A percentile compares a stretch with the other conserved stretches of the same genome.
Evolutionary conservation across 768 basidiomycete genomes (phyloP).

Genomic region (Mycena vulgaris): DNA sequence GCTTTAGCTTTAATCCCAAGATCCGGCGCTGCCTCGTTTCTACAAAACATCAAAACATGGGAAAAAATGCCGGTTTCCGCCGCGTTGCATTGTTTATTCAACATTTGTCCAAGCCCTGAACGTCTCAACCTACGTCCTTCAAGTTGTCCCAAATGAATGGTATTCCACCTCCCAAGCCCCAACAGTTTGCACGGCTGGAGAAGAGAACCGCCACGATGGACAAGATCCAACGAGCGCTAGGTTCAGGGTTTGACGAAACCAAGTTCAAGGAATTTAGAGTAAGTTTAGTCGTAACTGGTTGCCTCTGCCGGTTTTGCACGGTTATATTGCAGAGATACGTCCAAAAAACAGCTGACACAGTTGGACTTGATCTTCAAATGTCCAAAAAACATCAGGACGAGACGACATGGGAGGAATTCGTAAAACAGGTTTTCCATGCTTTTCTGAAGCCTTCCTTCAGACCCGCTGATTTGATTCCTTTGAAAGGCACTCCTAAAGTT

Average conservation of each 20-base stretch:
- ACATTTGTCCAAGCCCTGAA: too few species aligned
- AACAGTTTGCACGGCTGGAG: too few species aligned
- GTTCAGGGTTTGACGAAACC: not conserved
- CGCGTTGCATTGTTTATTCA: too few species aligned
- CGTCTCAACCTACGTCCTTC: too few species aligned
- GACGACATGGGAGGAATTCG: not conserved
- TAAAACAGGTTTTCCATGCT: not conserved
- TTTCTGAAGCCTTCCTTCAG: not conserved
- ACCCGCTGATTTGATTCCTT: not conserved
- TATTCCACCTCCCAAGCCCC: not conserved
- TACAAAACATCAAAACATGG: too few species aligned
- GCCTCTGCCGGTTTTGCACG: not conserved
- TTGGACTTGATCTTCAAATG: not conserved
- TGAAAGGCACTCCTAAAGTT: not conserved
- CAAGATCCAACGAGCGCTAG: not conserved
- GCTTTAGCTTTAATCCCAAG: too few species aligned
- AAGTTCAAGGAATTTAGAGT: not conserved
- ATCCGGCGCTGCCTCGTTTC: too few species aligned
- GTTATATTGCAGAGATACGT: not conserved
- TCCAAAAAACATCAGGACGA: not conserved
- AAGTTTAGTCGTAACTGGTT: too few species aligned
- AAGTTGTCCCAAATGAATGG: not conserved
- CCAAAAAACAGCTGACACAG: not conserved
- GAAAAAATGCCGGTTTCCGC: too few species aligned
- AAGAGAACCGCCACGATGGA: not conserved